These are phyloP conservation scores for Solanum hybrid DNA, from an alignment of 305 asterid species.

Conservation along the genomic window DNA sequence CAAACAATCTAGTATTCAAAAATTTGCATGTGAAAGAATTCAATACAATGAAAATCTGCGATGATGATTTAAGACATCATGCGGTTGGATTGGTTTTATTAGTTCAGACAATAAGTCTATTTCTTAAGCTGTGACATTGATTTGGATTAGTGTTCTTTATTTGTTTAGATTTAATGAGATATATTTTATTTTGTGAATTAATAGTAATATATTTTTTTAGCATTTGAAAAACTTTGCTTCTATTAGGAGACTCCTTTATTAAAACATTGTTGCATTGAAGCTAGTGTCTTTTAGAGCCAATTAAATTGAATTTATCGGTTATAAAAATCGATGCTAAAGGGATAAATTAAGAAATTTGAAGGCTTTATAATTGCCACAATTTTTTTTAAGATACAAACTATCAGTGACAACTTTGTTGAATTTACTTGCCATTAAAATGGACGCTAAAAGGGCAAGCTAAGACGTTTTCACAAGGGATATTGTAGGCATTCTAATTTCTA, in stretches of 20 bases:
- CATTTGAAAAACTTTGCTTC: neutral
- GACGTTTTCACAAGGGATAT: neutral
- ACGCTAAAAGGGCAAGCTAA: neutral
- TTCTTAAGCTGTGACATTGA: neutral
- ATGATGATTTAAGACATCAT: neutral
- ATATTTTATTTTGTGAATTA: neutral
- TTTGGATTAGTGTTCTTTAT: neutral
- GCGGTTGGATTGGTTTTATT: neutral
- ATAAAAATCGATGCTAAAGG: neutral
- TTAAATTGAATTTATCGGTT: neutral
- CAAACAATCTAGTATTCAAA: neutral
- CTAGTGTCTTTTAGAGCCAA: neutral
- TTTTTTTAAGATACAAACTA: neutral
- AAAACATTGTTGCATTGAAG: neutral
- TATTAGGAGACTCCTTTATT: neutral
- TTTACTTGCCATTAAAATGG: neutral
- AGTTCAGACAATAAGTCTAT: neutral
- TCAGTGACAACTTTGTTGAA: neutral
- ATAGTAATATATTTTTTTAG: neutral
- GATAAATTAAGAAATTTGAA: neutral
- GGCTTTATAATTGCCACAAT: neutral
- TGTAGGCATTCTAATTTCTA: neutral
- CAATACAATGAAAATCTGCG: neutral
- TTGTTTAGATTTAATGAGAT: neutral
- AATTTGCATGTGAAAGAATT: neutral